Base-by-base conservation (phyloP, 306 rosid genomes). In the Cucurbita ficifolia region DNA sequence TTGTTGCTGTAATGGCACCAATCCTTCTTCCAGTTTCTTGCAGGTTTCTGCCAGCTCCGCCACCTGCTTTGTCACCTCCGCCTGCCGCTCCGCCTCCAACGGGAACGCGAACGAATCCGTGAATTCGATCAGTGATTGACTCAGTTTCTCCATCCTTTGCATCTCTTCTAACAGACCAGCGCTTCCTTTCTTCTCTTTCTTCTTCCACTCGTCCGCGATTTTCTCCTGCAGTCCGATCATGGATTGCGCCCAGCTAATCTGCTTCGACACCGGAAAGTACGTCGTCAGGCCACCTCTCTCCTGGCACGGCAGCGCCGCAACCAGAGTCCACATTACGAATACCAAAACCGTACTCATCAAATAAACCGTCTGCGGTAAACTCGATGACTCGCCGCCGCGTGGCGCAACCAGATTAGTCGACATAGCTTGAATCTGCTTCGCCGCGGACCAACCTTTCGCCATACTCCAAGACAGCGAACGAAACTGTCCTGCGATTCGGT, bases 161-260 rank as follows among this genome's bases (percentile, higher is more conserved):
- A 92, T 86, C 88, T 91, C 99, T 14, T 88, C 96, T 56, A 95
- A 39, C 19, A 91, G 16, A 8, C 97, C 99, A 7, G 85, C 84
- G 0, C 79, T 39, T 0, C 96, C 90, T 50, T 82, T 91, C 91
- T 95, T 95, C 88, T 95, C 99, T 55, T 89, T 95, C 87, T 87
- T 90, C 85, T 88, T 95, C 99, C 99, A 91, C 62, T 91, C 99
- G 80, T 91, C 97, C 0, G 85, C 81, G 10, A 95, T 88, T 83
- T 87, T 95, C 77, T 95, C 99, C 51, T 95, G 99, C 65, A 95
- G 52, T 2, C 81, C 80, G 0, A 83, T 70, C 88, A 95, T 77
- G 7, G 97, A 76, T 48, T 91, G 97, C 0, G 96, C 96, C 99
- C 99, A 95, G 0, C 22, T 55, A 74, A 88, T 8, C 46, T 89